Conservation (phyloP, 257 asterid species). For the Echium plantagineum region DNA sequence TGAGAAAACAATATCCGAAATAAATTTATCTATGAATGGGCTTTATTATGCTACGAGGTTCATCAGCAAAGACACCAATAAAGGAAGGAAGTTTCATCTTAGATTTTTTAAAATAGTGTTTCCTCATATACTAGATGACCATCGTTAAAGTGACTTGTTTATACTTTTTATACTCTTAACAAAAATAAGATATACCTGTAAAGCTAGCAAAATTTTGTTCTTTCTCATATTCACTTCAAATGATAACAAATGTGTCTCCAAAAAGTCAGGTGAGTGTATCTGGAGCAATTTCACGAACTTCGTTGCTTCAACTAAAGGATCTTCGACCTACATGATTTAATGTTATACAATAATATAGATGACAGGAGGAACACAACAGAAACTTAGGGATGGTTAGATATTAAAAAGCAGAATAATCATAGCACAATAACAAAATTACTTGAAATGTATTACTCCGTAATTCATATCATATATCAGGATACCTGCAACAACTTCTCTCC, state of each 20-base stretch:
- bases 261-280: conserved; percentile 70
- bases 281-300: conserved; percentile 91
- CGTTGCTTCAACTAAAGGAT: conserved; percentile 82
- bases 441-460: background rate
- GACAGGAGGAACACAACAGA: background rate
- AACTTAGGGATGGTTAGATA: background rate
- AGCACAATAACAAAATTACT: background rate
- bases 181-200: conserved; percentile 47
- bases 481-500: conserved; percentile 92
- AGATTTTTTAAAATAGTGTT: too few relatives aligned
- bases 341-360: conserved; percentile 7
- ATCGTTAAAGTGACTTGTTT: too few relatives aligned
- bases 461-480: background rate
- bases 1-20: conserved; percentile 16
- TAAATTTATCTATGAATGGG: background rate
- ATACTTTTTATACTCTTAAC: background rate
- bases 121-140: too few relatives aligned
- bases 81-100: background rate
- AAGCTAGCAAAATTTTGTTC: conserved; percentile 68
- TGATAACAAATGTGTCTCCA: conserved; percentile 79
- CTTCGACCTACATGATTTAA: conserved; percentile 61
- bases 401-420: background rate
- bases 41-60: too few relatives aligned
- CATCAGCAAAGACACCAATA: background rate
- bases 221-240: conserved; percentile 91